A percentile compares a stretch with the other conserved stretches of the same genome.
Evolutionary conservation across 768 basidiomycete genomes (phyloP).

Genomic region (Boletus coccyginus): DNA sequence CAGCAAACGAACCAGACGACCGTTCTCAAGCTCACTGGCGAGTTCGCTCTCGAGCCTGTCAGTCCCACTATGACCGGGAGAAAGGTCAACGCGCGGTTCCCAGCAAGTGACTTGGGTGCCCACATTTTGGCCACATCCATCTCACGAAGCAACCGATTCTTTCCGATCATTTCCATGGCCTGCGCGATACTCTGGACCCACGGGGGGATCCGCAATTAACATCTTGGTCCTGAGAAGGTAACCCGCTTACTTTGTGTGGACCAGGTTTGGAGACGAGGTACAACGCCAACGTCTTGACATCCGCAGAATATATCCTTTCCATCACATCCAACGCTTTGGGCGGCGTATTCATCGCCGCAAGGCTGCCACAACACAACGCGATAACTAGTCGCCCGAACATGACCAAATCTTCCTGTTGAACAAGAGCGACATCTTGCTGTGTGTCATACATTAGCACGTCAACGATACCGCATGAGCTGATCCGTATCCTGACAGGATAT

Average conservation of each 20-base stretch:
- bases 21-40: slow-evolving; percentile 90
- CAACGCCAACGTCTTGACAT: slow-evolving; percentile 77
- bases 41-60: slow-evolving; percentile 85
- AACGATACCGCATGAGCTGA: slow-evolving; percentile 82
- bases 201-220: background rate
- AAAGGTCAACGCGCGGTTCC: background rate
- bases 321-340: slow-evolving; percentile 77
- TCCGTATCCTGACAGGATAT: slow-evolving; percentile 57
- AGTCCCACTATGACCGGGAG: slow-evolving; percentile 50
- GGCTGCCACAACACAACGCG: slow-evolving; percentile 69
- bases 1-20: slow-evolving; percentile 81
- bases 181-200: slow-evolving; percentile 66
- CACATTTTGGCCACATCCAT: slow-evolving; percentile 83
- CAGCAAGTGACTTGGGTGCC: slow-evolving; percentile 20
- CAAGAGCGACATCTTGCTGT: slow-evolving; percentile 50
- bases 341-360: slow-evolving; percentile 54
- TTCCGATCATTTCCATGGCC: slow-evolving; percentile 75
- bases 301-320: slow-evolving; percentile 68
- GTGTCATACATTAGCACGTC: slow-evolving; percentile 83
- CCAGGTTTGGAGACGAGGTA: slow-evolving; percentile 74
- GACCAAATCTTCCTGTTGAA: slow-evolving; percentile 87
- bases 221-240: background rate
- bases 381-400: slow-evolving; percentile 86
- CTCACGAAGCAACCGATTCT: slow-evolving; percentile 62
- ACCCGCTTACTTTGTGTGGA: slow-evolving; percentile 51